Base-by-base conservation (phyloP, 352 stramenopile genomes). In the Globisporangium heterothallicum region DNA sequence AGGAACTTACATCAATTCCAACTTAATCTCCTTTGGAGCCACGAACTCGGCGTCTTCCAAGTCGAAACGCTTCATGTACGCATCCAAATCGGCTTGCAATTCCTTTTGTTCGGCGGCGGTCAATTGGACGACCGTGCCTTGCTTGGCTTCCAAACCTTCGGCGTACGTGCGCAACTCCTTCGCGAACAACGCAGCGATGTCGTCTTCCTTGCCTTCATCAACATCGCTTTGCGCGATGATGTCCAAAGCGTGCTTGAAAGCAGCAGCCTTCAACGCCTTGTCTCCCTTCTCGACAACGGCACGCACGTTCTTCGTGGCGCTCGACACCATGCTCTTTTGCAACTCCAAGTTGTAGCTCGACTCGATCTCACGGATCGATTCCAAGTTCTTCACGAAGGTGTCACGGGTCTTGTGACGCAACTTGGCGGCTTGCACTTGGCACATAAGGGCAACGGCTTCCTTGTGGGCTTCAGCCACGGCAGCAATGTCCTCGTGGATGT, bases 381-480 rank as follows among this genome's bases (percentile, higher is more conserved):
- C 82, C 55, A 93, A 69, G 71, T 93, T 93, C 67, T 87, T 88
- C 18, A 93, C 66, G 57, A 91, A 93, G 49, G 79, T 88, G 40
- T 91, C 80, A 57, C 82, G 82, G 47, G 82, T 93, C 78, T 93
- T 91, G 79, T 93, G 82, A 56, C 76, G 78, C 52, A 93, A 65
- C 70, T 93, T 93, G 64, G 80, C 81, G 22, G 76, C 74, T 68
- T 93, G 79, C 43, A 93, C 82, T 61, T 88, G 48, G 78, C 82
- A 93, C 79, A 93, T 81, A 40, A 93, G 72, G 42, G 64, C 74
- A 9, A 93, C 64, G 26, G 79, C 79, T 32, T 88, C 82, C 74
- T 91, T 88, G 77, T 93, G 82, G 53, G 79, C 79, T 46, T 83
- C 75, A 19, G 79, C 80, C 18, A 93, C 69, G 24, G 69, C 63